Evolutionary conservation across 257 asterid species (phyloP).

Genomic region (Craterostigma plantagineum): DNA sequence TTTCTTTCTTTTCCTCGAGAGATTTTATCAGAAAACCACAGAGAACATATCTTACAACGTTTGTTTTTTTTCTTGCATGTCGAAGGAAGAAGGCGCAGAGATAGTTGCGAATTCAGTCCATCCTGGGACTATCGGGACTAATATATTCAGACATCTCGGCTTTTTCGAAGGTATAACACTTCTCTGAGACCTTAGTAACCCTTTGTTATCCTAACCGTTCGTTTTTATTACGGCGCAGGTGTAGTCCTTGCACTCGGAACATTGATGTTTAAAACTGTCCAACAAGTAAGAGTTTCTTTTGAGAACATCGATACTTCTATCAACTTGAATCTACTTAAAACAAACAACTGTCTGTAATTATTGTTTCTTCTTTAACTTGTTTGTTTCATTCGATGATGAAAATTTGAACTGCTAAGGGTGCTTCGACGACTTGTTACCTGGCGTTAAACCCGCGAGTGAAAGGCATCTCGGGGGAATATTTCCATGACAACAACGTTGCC

Average conservation of each 20-base stretch:
- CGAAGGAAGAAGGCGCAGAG: constrained; percentile 63
- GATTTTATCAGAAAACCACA: neutral
- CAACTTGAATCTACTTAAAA: no score
- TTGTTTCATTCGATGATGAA: no score
- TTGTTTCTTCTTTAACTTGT: no score
- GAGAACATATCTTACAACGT: neutral
- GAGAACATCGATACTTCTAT: no score
- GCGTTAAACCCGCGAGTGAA: neutral
- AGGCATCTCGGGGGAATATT: neutral
- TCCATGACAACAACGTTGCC: neutral
- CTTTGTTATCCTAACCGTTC: no score
- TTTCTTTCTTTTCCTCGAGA: neutral
- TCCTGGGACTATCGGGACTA: constrained; percentile 64
- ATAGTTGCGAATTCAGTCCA: constrained; percentile 72
- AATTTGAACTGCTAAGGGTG: neutral
- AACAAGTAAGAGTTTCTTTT: no score
- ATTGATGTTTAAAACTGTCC: no score
- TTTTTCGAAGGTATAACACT: neutral
- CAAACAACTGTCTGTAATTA: no score
- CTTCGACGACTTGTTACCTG: constrained; percentile 3
- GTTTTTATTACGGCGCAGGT: no score
- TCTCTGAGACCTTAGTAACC: no score
- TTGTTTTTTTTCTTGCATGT: neutral
- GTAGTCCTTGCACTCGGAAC: no score
- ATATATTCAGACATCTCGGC: constrained; percentile 48